These are phyloP conservation scores for Maudiozyma humilis DNA, from an alignment of 1,139 yeast genomes.

Conservation along the genomic window DNA sequence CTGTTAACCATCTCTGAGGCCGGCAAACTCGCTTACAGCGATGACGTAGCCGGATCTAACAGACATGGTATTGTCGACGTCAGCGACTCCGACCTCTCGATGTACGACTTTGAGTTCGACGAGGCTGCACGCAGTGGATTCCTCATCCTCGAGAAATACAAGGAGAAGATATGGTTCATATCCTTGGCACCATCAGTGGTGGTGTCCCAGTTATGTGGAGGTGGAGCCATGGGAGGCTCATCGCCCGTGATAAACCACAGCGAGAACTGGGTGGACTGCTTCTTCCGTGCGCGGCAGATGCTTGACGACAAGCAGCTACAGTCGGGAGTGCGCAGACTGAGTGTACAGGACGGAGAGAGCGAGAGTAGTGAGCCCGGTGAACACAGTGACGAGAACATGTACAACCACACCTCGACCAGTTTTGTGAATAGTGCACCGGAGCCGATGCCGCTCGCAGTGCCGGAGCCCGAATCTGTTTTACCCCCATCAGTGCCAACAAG, in stretches of 20 bases:
- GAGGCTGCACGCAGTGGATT: slow-evolving; percentile 50
- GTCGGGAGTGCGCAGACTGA: slow-evolving; percentile 5
- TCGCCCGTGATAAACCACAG: slow-evolving; percentile 23
- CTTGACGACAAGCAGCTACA: slow-evolving; percentile 17
- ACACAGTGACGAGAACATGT: not conserved
- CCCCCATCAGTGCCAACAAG: no score
- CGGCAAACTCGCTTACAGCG: slow-evolving; percentile 33
- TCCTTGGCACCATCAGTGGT: slow-evolving; percentile 30
- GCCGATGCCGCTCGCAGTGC: not conserved
- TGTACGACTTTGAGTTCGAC: slow-evolving; percentile 71
- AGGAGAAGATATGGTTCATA: slow-evolving; percentile 53
- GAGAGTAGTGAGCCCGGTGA: no score
- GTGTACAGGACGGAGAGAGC: not conserved
- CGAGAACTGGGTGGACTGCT: slow-evolving; percentile 43
- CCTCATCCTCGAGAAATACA: slow-evolving; percentile 54
- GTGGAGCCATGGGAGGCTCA: not conserved
- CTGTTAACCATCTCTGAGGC: slow-evolving; percentile 33
- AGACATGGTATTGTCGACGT: slow-evolving; percentile 21
- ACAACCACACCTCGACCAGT: slow-evolving; percentile 7
- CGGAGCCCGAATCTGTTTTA: no score
- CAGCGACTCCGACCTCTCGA: slow-evolving; percentile 55
- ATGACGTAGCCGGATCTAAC: not conserved
- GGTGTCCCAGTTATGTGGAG: slow-evolving; percentile 8
- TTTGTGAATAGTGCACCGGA: slow-evolving; percentile 1
- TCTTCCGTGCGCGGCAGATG: slow-evolving; percentile 41